A percentile compares a stretch with the other conserved stretches of the same genome.
These are phyloP conservation scores for Silene noctiflora DNA, from an alignment of 179 eudicot species.

Conservation along the genomic window DNA sequence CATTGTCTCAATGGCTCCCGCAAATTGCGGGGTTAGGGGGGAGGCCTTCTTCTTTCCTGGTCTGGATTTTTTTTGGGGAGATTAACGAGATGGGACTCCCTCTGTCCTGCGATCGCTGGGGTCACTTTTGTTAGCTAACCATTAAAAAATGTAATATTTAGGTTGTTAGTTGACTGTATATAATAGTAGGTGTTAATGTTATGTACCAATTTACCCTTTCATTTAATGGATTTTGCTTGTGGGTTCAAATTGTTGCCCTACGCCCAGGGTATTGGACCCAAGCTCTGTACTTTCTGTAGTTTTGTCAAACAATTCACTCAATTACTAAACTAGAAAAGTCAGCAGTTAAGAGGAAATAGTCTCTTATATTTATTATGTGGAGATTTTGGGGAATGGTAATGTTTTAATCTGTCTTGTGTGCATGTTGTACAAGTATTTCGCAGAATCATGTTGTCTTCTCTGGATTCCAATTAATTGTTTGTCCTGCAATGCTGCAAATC, in stretches of 20 bases:
- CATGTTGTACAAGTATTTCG: not conserved
- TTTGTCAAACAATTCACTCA: conserved; percentile 5
- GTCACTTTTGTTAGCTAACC: too few species aligned
- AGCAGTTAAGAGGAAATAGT: not conserved
- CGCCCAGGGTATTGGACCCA: not conserved
- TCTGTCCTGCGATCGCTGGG: too few species aligned
- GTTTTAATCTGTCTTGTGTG: conserved; percentile 11
- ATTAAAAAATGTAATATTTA: too few species aligned
- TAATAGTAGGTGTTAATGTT: not conserved
- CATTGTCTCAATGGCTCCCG: too few species aligned
- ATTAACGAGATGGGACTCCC: too few species aligned
- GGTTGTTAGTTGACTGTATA: too few species aligned
- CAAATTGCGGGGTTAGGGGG: too few species aligned
- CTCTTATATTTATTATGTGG: conserved; percentile 1
- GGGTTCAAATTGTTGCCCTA: not conserved
- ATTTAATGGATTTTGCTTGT: not conserved
- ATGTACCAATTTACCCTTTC: not conserved
- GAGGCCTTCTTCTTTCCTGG: too few species aligned
- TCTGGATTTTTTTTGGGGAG: too few species aligned
- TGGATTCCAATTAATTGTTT: not conserved
- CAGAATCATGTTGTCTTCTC: not conserved
- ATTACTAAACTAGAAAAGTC: not conserved
- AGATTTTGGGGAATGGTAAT: not conserved
- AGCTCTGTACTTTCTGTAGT: not conserved
- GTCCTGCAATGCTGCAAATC: not conserved